Base-by-base conservation (phyloP, 495 filamentous ascomycete species). In the Aspergillus avenaceus region DNA sequence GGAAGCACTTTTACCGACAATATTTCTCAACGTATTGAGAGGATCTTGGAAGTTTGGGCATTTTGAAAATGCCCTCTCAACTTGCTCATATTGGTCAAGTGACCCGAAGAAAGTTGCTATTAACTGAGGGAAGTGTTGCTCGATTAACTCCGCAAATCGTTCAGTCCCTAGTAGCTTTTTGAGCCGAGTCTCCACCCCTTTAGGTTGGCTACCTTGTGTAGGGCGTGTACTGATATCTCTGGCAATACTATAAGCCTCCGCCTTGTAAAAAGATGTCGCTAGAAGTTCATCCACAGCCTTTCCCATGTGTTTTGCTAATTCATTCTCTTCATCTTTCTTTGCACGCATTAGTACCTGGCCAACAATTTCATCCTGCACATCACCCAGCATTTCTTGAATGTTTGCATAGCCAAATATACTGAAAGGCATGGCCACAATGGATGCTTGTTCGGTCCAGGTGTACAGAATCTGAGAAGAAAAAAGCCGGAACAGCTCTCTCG, bases 381-480 rank as follows among this genome's bases (percentile, higher is more conserved):
- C 80, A 13, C 61, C 53, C 13, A 97, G 63, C 43, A 97, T 78
- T 12, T 88, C 85, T 44, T 75, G 65, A 0, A 96, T 77, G 24
- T 58, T 81, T 2, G 63, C 47, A 64, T 92, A 99, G 2, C 84
- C 84, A 67, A 96, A 97, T 8, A 91, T 87, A 38, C 74, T 70
- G 56, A 81, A 96, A 8, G 93, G 91, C 46, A 97, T 86, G 3
- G 79, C 74, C 1, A 73, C 69, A 9, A 95, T 66, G 22, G 75
- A 67, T 42, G 85, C 78, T 1, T 67, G 64, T 50, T 86, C 80
- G 2, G 91, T 80, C 95, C 93, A 97, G 0, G 91, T 95, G 62
- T 88, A 95, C 4, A 97, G 73, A n/a, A 97, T 76, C 63, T 99
- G 95, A 19, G 91, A 84, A 14, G 87, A 83, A 60, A 97, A 97